Evolutionary conservation across 1,284 basidiomycete species (phyloP).

Genomic region (Fistulinella cinereoalba): DNA sequence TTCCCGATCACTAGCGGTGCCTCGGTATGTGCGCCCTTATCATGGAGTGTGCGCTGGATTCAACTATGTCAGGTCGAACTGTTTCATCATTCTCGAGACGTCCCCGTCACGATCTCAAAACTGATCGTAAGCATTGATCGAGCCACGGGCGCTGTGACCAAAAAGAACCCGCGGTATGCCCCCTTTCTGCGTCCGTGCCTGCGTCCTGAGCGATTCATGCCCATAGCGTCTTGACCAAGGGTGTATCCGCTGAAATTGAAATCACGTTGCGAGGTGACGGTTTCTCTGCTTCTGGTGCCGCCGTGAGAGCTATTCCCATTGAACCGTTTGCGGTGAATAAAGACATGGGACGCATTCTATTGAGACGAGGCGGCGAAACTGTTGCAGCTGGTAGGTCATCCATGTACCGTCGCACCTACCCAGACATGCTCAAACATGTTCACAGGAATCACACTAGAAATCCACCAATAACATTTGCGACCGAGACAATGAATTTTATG

Average conservation of each 20-base stretch:
- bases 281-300: conserved; percentile 45
- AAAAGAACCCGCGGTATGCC: conserved; percentile 74
- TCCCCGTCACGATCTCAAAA: conserved; percentile 84
- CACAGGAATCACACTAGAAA: conserved; percentile 45
- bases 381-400: conserved; percentile 78
- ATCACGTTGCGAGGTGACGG: conserved; percentile 66
- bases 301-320: conserved; percentile 68
- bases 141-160: conserved; percentile 70
- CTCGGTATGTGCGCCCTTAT: conserved; percentile 53
- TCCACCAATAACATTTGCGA: conserved; percentile 30
- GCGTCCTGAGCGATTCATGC: conserved; percentile 3
- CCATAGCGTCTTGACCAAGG: conserved; percentile 78
- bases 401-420: background rate
- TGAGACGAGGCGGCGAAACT: conserved; percentile 89
- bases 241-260: conserved; percentile 81
- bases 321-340: conserved; percentile 91
- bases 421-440: conserved; percentile 1
- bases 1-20: conserved; percentile 88
- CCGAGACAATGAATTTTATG: background rate
- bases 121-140: conserved; percentile 79
- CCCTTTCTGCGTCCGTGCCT: background rate
- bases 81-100: conserved; percentile 91
- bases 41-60: background rate
- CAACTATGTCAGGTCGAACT: conserved; percentile 67
- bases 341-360: conserved; percentile 91